These are phyloP conservation scores for Kondoa subrosea DNA, from an alignment of 768 basidiomycete species.

Conservation along the genomic window DNA sequence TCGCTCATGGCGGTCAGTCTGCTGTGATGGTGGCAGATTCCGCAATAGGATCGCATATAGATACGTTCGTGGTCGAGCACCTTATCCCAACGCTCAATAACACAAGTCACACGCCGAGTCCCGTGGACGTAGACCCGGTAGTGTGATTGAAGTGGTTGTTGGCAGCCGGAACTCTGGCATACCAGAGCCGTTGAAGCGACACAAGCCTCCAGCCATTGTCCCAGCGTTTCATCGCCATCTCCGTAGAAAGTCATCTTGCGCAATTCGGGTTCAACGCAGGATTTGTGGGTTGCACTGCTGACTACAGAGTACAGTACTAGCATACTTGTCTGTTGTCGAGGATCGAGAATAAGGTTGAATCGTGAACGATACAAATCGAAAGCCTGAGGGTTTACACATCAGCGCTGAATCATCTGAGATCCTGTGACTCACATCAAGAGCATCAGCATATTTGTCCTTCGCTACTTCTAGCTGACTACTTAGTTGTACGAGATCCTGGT, in stretches of 20 bases:
- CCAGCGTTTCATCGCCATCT: slow-evolving; percentile 53
- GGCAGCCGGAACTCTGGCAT: slow-evolving; percentile 70
- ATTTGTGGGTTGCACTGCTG: slow-evolving; percentile 48
- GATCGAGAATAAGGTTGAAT: slow-evolving; percentile 47
- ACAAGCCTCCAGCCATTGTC: slow-evolving; percentile 74
- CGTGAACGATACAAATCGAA: slow-evolving; percentile 6
- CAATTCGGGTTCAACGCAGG: slow-evolving; percentile 44
- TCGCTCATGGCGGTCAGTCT: slow-evolving; percentile 78
- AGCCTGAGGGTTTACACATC: background rate
- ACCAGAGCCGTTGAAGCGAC: slow-evolving; percentile 51
- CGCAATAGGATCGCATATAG: slow-evolving; percentile 62
- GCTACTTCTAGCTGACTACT: slow-evolving; percentile 16
- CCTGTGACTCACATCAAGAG: slow-evolving; percentile 12
- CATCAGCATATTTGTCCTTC: slow-evolving; percentile 21
- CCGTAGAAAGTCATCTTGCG: slow-evolving; percentile 74
- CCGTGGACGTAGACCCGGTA: slow-evolving; percentile 85
- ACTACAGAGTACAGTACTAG: slow-evolving; percentile 61
- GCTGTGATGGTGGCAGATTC: slow-evolving; percentile 61
- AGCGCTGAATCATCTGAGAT: background rate
- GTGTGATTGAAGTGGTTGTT: slow-evolving; percentile 62
- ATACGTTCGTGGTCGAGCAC: slow-evolving; percentile 41
- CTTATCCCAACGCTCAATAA: slow-evolving; percentile 45
- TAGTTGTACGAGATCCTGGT: background rate
- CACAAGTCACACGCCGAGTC: slow-evolving; percentile 8
- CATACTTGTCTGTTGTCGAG: slow-evolving; percentile 85